A percentile compares a stretch with the other conserved stretches of the same genome.
Evolutionary conservation across 2,329 filamentous ascomycete species (phyloP).

Genomic region (Tolypocladium cylindrosporum): DNA sequence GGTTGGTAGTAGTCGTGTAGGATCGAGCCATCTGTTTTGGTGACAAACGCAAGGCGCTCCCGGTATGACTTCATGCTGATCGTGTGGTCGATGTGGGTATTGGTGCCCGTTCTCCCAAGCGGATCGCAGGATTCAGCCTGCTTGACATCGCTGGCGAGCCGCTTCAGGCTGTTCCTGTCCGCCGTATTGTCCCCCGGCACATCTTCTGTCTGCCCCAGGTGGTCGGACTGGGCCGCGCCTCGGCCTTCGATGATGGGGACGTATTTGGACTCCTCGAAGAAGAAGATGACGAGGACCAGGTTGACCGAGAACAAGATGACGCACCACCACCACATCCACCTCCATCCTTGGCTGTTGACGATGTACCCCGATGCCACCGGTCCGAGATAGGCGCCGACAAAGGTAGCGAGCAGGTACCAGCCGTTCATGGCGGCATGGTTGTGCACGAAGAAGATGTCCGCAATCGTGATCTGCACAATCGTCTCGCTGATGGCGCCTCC

Average conservation of each 20-base stretch:
- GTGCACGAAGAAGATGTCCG: slow-evolving; percentile 21
- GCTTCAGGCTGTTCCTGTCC: not conserved
- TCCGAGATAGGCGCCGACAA: slow-evolving; percentile 14
- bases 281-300: slow-evolving; percentile 1
- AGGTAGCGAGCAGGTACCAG: slow-evolving; percentile 16
- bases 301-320: slow-evolving; percentile 2
- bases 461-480: slow-evolving; percentile 25
- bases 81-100: not conserved
- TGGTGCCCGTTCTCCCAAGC: not conserved
- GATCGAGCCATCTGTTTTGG: slow-evolving; percentile 7
- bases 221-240: too few species aligned
- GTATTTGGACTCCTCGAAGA: slow-evolving; percentile 6
- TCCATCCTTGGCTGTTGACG: slow-evolving; percentile 14
- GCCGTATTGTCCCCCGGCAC: not conserved
- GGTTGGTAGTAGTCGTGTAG: slow-evolving; percentile 6
- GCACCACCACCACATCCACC: slow-evolving; percentile 17
- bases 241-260: not conserved
- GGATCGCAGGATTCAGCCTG: not conserved
- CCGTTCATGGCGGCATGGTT: slow-evolving; percentile 17
- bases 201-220: not conserved
- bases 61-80: slow-evolving; percentile 8
- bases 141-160: not conserved
- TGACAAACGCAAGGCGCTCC: slow-evolving; percentile 11
- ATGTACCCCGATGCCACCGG: slow-evolving; percentile 10
- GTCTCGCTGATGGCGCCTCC: slow-evolving; percentile 27